Conservation (phyloP, 2,329 filamentous ascomycete genomes). For the Aspergillus ibericus region DNA sequence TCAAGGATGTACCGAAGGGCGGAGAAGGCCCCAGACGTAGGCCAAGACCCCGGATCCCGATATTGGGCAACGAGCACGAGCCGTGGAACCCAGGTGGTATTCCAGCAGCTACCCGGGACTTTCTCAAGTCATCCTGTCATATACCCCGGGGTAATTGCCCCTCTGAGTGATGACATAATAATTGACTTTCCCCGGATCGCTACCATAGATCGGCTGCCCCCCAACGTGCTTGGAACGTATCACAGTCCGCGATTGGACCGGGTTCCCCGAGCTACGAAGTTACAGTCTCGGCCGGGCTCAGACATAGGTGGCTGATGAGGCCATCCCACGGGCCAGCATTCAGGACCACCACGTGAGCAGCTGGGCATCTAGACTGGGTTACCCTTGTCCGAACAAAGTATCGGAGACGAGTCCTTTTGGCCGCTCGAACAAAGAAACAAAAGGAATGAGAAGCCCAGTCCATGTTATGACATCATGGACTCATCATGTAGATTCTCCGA, state of each 20-base stretch:
- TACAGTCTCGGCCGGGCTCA: not conserved
- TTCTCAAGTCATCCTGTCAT: slow-evolving; percentile 1
- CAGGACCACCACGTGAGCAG: slow-evolving; percentile 1
- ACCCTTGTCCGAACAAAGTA: not conserved
- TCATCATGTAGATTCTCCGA: not conserved
- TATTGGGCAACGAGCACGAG: not conserved
- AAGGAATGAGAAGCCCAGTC: not conserved
- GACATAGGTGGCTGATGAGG: not conserved
- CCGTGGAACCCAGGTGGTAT: not conserved
- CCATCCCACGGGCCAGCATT: not conserved
- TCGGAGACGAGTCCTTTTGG: not conserved
- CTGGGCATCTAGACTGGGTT: not conserved
- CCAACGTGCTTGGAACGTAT: not conserved
- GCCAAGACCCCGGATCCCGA: not conserved
- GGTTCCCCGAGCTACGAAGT: not conserved
- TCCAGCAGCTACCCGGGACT: not conserved
- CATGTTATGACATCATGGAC: not conserved
- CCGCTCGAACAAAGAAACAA: not conserved
- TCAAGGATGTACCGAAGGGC: not conserved
- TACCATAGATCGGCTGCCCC: not conserved
- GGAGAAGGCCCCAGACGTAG: not conserved
- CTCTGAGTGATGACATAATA: slow-evolving; percentile 7
- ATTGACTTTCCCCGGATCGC: slow-evolving; percentile 4
- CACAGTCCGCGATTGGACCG: not conserved
- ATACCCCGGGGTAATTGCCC: not conserved